A percentile compares a stretch with the other conserved stretches of the same genome.
phyloP scores from a whole-genome alignment of 208 protist species.

The Trypanosoma boissoni region DNA sequence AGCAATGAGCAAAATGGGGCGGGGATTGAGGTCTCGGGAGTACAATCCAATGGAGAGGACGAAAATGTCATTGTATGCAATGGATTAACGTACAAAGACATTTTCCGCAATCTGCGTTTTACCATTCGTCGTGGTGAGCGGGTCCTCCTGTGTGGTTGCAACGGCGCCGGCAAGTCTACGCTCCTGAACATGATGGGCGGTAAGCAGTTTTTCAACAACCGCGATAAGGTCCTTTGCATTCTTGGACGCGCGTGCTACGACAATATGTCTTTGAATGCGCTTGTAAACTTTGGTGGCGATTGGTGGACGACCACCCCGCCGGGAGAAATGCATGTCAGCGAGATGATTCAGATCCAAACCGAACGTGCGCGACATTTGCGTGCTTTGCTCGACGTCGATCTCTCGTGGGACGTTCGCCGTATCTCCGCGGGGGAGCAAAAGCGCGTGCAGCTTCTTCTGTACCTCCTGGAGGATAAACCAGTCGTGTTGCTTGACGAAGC shows the following conservation, averaged over 20 bases:
- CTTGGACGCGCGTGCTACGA: conserved; percentile 67
- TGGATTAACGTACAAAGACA: conserved; percentile 54
- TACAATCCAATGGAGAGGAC: neutral
- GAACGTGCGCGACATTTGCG: conserved; percentile 44
- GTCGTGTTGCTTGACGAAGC: conserved; percentile 91
- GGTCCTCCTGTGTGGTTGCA: conserved; percentile 91
- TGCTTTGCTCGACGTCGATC: conserved; percentile 63
- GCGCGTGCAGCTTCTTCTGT: conserved; percentile 85
- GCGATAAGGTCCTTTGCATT: conserved; percentile 45
- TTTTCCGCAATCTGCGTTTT: conserved; percentile 61
- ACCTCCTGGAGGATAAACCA: conserved; percentile 50
- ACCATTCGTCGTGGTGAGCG: conserved; percentile 55
- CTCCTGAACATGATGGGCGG: conserved; percentile 92
- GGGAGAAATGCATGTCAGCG: conserved; percentile 66
- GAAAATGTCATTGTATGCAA: conserved; percentile 50
- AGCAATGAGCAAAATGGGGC: neutral
- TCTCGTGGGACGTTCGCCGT: conserved; percentile 82
- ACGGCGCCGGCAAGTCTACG: conserved; percentile 94
- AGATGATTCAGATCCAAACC: conserved; percentile 57
- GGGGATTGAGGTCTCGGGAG: neutral
- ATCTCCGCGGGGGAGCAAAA: conserved; percentile 85
- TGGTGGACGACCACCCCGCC: conserved; percentile 72
- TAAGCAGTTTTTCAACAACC: conserved; percentile 77
- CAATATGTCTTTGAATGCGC: conserved; percentile 60
- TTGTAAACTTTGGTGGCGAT: conserved; percentile 63